phyloP scores from a whole-genome alignment of 306 rosid species.

The Acacia acuminata region DNA sequence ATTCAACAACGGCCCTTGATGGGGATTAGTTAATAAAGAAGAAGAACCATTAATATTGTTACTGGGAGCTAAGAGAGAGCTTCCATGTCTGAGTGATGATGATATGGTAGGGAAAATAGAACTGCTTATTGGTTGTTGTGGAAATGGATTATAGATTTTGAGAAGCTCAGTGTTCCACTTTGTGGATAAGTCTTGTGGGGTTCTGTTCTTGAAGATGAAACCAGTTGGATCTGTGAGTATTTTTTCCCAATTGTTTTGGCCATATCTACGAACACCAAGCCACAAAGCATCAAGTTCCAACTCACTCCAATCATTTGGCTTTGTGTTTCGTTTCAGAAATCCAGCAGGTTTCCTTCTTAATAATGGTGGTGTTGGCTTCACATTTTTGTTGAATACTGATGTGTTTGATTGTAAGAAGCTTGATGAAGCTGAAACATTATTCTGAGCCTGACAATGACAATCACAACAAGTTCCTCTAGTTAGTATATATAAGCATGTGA shows the following conservation, averaged over 20 bases:
- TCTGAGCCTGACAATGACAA: background rate
- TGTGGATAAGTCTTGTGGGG: slow-evolving; percentile 1
- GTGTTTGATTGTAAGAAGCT: background rate
- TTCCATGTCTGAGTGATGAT: background rate
- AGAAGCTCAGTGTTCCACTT: slow-evolving; percentile 20
- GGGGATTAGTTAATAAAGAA: background rate
- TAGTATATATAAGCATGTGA: background rate
- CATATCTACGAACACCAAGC: slow-evolving; percentile 26
- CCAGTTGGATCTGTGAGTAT: background rate
- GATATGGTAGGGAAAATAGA: background rate
- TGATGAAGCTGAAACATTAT: background rate
- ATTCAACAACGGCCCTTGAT: background rate
- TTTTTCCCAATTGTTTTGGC: slow-evolving; percentile 21
- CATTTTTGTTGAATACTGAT: background rate
- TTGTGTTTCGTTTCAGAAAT: background rate
- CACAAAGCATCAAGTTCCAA: slow-evolving; percentile 28
- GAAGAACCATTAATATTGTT: no score
- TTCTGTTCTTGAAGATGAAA: background rate
- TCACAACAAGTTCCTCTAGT: background rate
- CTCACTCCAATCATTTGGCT: background rate
- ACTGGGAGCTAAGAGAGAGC: background rate
- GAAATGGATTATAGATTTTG: background rate
- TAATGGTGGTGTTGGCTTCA: background rate
- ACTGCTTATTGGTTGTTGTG: background rate
- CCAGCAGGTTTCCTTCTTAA: background rate